These are phyloP conservation scores for Echria macrotheca DNA, from an alignment of 495 filamentous ascomycete species.

Conservation along the genomic window DNA sequence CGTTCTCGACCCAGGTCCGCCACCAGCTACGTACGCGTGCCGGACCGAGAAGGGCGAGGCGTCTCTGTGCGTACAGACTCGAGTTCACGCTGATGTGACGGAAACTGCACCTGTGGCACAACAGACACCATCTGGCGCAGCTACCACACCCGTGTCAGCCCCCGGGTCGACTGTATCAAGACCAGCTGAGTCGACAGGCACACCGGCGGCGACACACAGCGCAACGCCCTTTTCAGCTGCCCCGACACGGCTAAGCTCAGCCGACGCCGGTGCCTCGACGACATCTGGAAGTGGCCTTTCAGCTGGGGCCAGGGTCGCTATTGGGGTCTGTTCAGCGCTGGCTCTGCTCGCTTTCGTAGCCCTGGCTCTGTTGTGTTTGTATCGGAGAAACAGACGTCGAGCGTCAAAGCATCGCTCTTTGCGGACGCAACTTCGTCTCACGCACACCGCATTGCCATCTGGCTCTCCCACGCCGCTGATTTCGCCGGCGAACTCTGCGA, in stretches of 20 bases:
- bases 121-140: too few species aligned
- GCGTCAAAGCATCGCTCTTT: constrained; percentile 11
- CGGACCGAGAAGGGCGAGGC: constrained; percentile 4
- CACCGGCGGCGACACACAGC: not conserved
- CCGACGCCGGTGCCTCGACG: constrained; percentile 4
- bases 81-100: too few species aligned
- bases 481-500: constrained; percentile 27
- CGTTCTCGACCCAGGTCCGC: constrained; percentile 37
- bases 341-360: constrained; percentile 30
- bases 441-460: constrained; percentile 15
- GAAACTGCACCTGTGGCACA: too few species aligned
- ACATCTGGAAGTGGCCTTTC: constrained; percentile 25
- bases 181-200: not conserved
- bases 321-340: constrained; percentile 37
- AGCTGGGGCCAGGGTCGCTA: constrained; percentile 33
- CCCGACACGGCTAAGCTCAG: too few species aligned
- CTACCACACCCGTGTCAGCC: too few species aligned
- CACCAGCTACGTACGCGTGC: constrained; percentile 21
- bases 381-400: constrained; percentile 21
- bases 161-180: too few species aligned
- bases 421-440: constrained; percentile 4
- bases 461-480: constrained; percentile 38
- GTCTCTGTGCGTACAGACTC: constrained; percentile 12
- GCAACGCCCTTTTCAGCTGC: not conserved
- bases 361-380: constrained; percentile 28